Base-by-base conservation (phyloP, 2,329 filamentous ascomycete species). In the Cladosporium austrohemisphaericum region DNA sequence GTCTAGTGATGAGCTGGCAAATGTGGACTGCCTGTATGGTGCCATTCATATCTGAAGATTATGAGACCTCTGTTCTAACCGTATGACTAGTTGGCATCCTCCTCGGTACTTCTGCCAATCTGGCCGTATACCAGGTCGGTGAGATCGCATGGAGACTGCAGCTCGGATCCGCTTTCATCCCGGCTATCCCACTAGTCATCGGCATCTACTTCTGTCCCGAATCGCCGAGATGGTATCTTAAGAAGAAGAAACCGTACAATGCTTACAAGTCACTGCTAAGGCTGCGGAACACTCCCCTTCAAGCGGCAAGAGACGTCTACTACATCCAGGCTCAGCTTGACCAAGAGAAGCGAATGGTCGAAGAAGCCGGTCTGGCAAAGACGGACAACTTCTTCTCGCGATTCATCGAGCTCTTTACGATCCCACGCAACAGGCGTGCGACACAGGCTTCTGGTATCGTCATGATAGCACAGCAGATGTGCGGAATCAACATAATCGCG, bases 381-480 rank as follows among this genome's bases (percentile, higher is more conserved):
- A 60, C 61, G 26, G 63, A 59, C 54, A 71, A 69, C 56, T 65
- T 69, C 55, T 60, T 71, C 50, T 67, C 61, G 1, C 65, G 69
- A 31, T 70, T 71, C 53, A 29, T 76, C 29, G 79, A 88, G 61
- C 71, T 85, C 1, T 85, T 88, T 60, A 85, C 81, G 9, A 77
- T 88, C 50, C 83, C 85, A 1, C 78, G 85, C 38, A 73, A 86
- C 9, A 78, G 84, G 11, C 78, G 84, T 32, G 89, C 89, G 2
- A 91, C 83, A 3, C 75, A 86, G 23, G 88, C 88, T 5, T 85
- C 87, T 1, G 86, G 83, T 55, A 81, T 82, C 1, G 86, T 92
- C 57, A 94, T 94, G 88, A 82, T 82, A 56, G 71, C 70, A 0
- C 80, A 84, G 58, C 80, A 84, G 60, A 76, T 84, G 70, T 81